Evolutionary conservation across 306 rosid genomes (phyloP).

Genomic region (Lathyrus sativus): DNA sequence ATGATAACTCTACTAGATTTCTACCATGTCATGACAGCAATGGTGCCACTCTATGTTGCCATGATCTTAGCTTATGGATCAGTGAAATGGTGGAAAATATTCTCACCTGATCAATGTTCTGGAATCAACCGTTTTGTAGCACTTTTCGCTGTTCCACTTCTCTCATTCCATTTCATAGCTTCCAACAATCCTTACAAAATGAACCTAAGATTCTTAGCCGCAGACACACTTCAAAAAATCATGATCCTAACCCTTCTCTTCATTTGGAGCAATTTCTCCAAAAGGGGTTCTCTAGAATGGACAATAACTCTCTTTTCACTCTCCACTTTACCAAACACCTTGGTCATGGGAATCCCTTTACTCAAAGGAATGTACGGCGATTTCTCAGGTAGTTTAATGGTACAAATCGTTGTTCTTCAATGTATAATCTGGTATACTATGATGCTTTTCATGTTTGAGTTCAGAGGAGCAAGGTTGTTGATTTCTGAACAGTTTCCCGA

Average conservation of each 20-base stretch:
- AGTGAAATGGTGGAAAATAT: conserved; percentile 97
- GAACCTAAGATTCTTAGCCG: conserved; percentile 82
- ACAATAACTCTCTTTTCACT: conserved; percentile 81
- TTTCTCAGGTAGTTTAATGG: conserved; percentile 79
- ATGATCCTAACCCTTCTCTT: conserved; percentile 56
- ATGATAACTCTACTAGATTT: conserved; percentile 78
- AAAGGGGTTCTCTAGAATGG: conserved; percentile 84
- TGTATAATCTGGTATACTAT: conserved; percentile 92
- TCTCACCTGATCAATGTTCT: conserved; percentile 90
- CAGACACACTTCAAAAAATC: conserved; percentile 80
- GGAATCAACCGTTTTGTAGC: conserved; percentile 96
- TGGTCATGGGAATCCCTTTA: conserved; percentile 88
- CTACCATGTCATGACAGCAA: conserved; percentile 96
- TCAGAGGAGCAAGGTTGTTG: conserved; percentile 67
- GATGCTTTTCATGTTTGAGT: conserved; percentile 86
- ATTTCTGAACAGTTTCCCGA: conserved; percentile 94
- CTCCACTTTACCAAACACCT: conserved; percentile 82
- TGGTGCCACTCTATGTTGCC: conserved; percentile 92
- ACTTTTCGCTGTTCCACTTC: conserved; percentile 89
- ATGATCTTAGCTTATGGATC: conserved; percentile 93
- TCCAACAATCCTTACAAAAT: conserved; percentile 76
- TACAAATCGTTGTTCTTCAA: conserved; percentile 90
- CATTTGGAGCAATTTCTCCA: conserved; percentile 60
- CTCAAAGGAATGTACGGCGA: conserved; percentile 95
- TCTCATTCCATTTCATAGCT: conserved; percentile 90